Percentiles rank a stretch among this genome's conserved stretches.
These are phyloP conservation scores for Cyanidiococcus yangmingshanensis DNA, from an alignment of 23 red algal species.

Conservation along the genomic window DNA sequence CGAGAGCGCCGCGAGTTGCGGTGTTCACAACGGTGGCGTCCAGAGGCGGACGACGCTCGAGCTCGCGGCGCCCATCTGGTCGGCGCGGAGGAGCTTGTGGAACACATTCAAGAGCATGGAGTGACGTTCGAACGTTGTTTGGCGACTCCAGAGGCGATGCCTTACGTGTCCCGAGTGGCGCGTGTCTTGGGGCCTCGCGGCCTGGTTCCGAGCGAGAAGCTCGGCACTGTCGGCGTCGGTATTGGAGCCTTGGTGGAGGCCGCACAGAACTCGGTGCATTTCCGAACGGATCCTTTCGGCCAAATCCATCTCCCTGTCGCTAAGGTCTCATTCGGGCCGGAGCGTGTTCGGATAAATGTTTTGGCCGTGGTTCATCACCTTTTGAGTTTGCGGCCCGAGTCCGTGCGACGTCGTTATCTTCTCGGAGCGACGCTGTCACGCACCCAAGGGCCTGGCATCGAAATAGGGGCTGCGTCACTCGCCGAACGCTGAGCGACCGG, in stretches of 20 bases:
- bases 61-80: slow-evolving; percentile 40
- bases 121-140: slow-evolving; percentile 14
- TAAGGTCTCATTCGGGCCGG: slow-evolving; percentile 7
- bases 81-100: slow-evolving; percentile 41
- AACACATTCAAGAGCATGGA: slow-evolving; percentile 22
- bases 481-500: not conserved
- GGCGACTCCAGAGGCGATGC: slow-evolving; percentile 31
- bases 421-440: not conserved
- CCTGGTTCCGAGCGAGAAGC: slow-evolving; percentile 40
- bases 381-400: not conserved
- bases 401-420: not conserved
- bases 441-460: slow-evolving; percentile 9
- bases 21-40: slow-evolving; percentile 29
- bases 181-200: slow-evolving; percentile 42
- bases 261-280: not conserved
- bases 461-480: not conserved
- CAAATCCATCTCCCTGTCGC: not conserved
- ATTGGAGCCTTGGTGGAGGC: slow-evolving; percentile 21
- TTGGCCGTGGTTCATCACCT: not conserved
- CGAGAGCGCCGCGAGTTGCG: slow-evolving; percentile 27
- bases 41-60: slow-evolving; percentile 19
- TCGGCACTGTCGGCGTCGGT: slow-evolving; percentile 36
- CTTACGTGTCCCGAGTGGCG: slow-evolving; percentile 26
- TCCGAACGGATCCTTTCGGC: not conserved
- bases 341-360: not conserved